phyloP scores from a whole-genome alignment of 371 early-diverging fungal species.

The Parasitella parasitica region DNA sequence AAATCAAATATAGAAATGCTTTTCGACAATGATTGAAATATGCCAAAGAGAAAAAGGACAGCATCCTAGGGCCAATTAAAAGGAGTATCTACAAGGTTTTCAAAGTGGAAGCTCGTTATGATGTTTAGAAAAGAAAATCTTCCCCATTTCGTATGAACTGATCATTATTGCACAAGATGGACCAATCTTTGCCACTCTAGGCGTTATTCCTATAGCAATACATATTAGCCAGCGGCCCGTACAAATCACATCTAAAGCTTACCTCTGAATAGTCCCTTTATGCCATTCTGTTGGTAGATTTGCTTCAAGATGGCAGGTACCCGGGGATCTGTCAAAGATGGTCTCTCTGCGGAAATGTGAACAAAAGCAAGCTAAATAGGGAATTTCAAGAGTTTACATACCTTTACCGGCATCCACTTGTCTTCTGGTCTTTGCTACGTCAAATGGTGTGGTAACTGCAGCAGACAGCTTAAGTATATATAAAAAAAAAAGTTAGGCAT shows the following conservation, averaged over 20 bases:
- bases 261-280: slow-evolving; percentile 70
- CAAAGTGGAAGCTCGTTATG: neutral
- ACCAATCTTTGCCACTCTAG: slow-evolving; percentile 87
- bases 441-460: slow-evolving; percentile 93
- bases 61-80: too few species aligned
- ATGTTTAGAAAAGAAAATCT: slow-evolving; percentile 45
- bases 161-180: slow-evolving; percentile 98
- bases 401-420: slow-evolving; percentile 58
- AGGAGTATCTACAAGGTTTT: neutral
- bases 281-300: slow-evolving; percentile 74
- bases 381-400: neutral
- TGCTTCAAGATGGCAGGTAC: slow-evolving; percentile 36
- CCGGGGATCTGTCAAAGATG: slow-evolving; percentile 19
- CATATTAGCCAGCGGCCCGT: neutral
- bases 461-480: slow-evolving; percentile 80
- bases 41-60: too few species aligned
- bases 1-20: too few species aligned
- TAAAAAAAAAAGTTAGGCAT: neutral
- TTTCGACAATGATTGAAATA: too few species aligned
- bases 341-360: neutral
- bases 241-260: neutral
- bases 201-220: slow-evolving; percentile 55
- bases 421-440: slow-evolving; percentile 90
- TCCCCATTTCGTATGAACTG: slow-evolving; percentile 77
- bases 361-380: neutral